A percentile compares a stretch with the other conserved stretches of the same genome.
Conservation (phyloP, 2,329 filamentous ascomycete genomes). For the Xylariaceae sp. region DNA sequence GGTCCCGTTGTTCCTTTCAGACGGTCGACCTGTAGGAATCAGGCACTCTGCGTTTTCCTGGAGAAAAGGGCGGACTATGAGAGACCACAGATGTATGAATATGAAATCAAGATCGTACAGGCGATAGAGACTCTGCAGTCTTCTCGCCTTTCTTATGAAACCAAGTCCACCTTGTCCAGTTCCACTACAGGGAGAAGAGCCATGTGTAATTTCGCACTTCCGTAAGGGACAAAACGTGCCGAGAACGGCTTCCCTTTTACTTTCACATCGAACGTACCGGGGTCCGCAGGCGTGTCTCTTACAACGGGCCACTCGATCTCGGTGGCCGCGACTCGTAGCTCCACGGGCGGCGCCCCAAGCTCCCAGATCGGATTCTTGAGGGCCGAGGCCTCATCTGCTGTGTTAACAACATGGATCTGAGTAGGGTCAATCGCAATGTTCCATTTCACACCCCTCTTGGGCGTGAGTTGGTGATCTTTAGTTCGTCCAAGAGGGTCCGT, state of each 20-base stretch:
- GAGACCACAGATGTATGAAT: no score
- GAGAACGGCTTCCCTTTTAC: conserved; percentile 35
- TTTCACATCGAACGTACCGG: conserved; percentile 28
- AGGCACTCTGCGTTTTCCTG: no score
- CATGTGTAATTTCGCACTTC: conserved; percentile 44
- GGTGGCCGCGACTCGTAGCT: conserved; percentile 41
- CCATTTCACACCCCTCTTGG: conserved; percentile 38
- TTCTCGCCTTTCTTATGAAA: no score
- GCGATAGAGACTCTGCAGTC: no score
- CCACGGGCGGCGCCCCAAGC: conserved; percentile 38
- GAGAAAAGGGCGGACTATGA: no score
- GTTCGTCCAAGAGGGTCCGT: conserved; percentile 27
- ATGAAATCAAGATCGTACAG: no score
- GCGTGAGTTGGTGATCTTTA: conserved; percentile 38
- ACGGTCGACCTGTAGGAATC: no score
- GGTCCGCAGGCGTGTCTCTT: conserved; percentile 36
- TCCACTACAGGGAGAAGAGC: conserved; percentile 39
- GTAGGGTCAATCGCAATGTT: conserved; percentile 43
- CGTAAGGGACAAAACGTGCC: conserved; percentile 42
- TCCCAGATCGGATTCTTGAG: conserved; percentile 40
- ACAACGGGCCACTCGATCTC: conserved; percentile 42
- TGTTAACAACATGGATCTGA: conserved; percentile 35
- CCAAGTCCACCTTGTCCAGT: conserved; percentile 32
- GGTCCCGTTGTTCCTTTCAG: neutral
- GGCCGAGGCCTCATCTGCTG: conserved; percentile 18